These are phyloP conservation scores for Brasilioporus rufonigricans DNA, from an alignment of 768 basidiomycete genomes.

Conservation along the genomic window DNA sequence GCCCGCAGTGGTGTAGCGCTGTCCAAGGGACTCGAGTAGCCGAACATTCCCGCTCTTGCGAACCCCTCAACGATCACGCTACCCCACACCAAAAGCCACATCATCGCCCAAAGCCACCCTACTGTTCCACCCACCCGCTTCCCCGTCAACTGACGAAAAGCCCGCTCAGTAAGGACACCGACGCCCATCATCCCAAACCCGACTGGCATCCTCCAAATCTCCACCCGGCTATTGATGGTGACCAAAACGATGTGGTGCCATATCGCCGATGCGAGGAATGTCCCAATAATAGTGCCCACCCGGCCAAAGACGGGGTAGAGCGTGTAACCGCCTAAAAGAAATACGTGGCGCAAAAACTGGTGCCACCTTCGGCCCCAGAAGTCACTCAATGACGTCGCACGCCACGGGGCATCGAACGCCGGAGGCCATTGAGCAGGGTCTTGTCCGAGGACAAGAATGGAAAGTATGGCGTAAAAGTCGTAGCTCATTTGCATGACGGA, in stretches of 20 bases:
- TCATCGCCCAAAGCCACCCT: background rate
- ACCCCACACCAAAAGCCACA: background rate
- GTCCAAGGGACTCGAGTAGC: background rate
- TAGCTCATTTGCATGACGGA: background rate
- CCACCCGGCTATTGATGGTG: background rate
- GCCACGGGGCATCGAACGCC: background rate
- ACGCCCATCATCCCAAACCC: background rate
- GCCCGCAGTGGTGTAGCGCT: background rate
- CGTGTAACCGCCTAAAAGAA: background rate
- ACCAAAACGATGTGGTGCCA: background rate
- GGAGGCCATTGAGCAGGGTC: conserved; percentile 1
- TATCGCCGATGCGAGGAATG: background rate
- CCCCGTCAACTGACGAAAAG: background rate
- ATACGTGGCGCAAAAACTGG: background rate
- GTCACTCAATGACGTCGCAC: background rate
- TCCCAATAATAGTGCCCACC: background rate
- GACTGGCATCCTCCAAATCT: background rate
- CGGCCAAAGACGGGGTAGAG: background rate
- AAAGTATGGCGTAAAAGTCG: background rate
- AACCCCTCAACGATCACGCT: background rate
- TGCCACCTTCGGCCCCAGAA: conserved; percentile 3
- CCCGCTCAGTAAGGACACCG: background rate
- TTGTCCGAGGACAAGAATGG: background rate
- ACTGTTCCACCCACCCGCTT: background rate
- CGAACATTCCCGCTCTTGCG: background rate